phyloP scores from a whole-genome alignment of 2,329 filamentous ascomycete species.

The Emydomyces testavorans region DNA sequence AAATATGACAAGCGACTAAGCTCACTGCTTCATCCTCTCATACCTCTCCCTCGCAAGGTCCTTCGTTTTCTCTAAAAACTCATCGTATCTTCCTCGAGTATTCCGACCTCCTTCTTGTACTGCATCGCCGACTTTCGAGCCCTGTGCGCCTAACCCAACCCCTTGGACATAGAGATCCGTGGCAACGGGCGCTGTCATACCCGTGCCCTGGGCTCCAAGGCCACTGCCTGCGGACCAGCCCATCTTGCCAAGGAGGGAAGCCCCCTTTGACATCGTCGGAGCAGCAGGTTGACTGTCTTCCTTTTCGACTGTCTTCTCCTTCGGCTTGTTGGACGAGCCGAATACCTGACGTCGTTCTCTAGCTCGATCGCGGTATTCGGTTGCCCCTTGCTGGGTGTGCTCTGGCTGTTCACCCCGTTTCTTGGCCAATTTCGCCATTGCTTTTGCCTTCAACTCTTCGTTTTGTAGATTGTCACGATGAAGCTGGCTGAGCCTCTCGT shows the following conservation, averaged over 20 bases:
- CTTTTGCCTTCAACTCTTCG: slow-evolving; percentile 35
- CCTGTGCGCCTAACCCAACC: slow-evolving; percentile 40
- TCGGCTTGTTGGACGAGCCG: slow-evolving; percentile 25
- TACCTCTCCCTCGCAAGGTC: slow-evolving; percentile 39
- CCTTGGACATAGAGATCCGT: slow-evolving; percentile 41
- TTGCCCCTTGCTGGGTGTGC: slow-evolving; percentile 19
- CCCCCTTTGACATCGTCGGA: slow-evolving; percentile 37
- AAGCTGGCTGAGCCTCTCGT: slow-evolving; percentile 48
- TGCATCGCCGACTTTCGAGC: slow-evolving; percentile 40
- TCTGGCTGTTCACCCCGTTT: slow-evolving; percentile 25
- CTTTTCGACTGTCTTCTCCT: slow-evolving; percentile 28
- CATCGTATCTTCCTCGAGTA: slow-evolving; percentile 38
- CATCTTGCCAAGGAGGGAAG: slow-evolving; percentile 42
- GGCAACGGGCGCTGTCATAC: slow-evolving; percentile 37
- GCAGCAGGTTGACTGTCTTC: slow-evolving; percentile 22
- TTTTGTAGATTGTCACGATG: slow-evolving; percentile 47
- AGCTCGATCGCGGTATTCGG: slow-evolving; percentile 39
- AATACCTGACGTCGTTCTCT: slow-evolving; percentile 37
- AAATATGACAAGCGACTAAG: not conserved
- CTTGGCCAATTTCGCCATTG: slow-evolving; percentile 34
- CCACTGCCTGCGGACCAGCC: slow-evolving; percentile 40
- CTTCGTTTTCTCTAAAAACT: slow-evolving; percentile 39
- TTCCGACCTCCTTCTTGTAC: slow-evolving; percentile 39
- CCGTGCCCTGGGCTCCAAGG: slow-evolving; percentile 39
- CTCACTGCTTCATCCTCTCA: slow-evolving; percentile 28